Percentiles rank a stretch among this genome's conserved stretches.
Evolutionary conservation across 1,284 basidiomycete genomes (phyloP).

Genomic region (Cryptococcus sp.): DNA sequence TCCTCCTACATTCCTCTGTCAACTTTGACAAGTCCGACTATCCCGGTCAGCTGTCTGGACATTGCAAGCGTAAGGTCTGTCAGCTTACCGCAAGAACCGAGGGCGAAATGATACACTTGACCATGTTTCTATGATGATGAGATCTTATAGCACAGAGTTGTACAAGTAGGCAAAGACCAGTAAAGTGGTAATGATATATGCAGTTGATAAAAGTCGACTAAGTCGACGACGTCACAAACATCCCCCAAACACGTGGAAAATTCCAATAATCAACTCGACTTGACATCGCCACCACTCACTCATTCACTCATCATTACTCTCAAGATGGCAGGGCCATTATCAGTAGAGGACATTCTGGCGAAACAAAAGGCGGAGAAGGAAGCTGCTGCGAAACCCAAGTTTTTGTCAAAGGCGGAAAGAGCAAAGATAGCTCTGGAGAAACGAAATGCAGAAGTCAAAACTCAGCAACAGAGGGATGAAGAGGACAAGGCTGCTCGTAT

Average conservation of each 20-base stretch:
- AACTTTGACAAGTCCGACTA: conserved; percentile 88
- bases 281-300: too few relatives aligned
- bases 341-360: conserved; percentile 71
- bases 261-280: too few relatives aligned
- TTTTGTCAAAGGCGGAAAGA: conserved; percentile 37
- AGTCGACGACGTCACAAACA: too few relatives aligned
- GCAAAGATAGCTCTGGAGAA: conserved; percentile 73
- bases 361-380: conserved; percentile 84
- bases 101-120: conserved; percentile 79
- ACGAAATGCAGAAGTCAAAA: conserved; percentile 70
- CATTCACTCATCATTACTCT: too few relatives aligned
- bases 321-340: conserved; percentile 39
- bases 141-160: too few relatives aligned
- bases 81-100: conserved; percentile 67
- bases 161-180: too few relatives aligned
- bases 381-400: conserved; percentile 64
- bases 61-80: too few relatives aligned
- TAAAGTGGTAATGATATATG: too few relatives aligned
- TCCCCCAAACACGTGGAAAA: too few relatives aligned
- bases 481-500: conserved; percentile 20
- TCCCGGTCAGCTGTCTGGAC: neutral
- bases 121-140: conserved; percentile 53
- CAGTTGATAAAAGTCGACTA: too few relatives aligned
- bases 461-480: conserved; percentile 48
- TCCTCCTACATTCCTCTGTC: conserved; percentile 82